Evolutionary conservation across 179 eudicot species (phyloP).

Genomic region (Beta corolliflora): DNA sequence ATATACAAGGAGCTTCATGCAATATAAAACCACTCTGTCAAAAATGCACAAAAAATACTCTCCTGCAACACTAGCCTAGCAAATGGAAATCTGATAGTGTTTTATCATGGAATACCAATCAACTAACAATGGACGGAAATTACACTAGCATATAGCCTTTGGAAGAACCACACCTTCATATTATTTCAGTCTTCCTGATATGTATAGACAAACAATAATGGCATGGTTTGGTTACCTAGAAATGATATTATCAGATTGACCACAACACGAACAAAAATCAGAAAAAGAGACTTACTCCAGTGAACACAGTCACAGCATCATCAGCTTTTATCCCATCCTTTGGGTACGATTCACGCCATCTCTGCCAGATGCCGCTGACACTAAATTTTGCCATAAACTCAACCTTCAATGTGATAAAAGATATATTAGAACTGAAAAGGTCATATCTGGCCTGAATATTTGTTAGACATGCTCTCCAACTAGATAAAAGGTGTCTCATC

Average conservation of each 20-base stretch:
- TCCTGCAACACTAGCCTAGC: not conserved
- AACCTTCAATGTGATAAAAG: slow-evolving; percentile 54
- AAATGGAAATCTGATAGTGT: not conserved
- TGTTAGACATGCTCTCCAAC: not conserved
- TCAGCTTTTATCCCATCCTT: slow-evolving; percentile 57
- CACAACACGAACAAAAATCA: not conserved
- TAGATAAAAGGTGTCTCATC: not conserved
- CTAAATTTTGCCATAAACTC: slow-evolving; percentile 97
- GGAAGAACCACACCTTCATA: not conserved
- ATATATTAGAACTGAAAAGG: slow-evolving; percentile 19
- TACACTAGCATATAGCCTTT: not conserved
- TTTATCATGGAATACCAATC: slow-evolving; percentile 1
- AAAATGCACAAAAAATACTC: not conserved
- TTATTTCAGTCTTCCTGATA: not conserved
- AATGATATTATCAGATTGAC: not conserved
- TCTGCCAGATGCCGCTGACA: slow-evolving; percentile 98
- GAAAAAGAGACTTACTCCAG: slow-evolving; percentile 68
- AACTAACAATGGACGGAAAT: not conserved
- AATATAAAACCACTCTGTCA: not conserved
- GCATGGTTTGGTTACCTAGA: not conserved
- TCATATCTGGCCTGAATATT: slow-evolving; percentile 11
- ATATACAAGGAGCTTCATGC: not conserved
- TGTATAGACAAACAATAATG: not conserved
- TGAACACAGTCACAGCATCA: slow-evolving; percentile 81
- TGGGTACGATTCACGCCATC: slow-evolving; percentile 96